Conservation (phyloP, 345 rosid genomes). For the Sonneratia caseolaris region DNA sequence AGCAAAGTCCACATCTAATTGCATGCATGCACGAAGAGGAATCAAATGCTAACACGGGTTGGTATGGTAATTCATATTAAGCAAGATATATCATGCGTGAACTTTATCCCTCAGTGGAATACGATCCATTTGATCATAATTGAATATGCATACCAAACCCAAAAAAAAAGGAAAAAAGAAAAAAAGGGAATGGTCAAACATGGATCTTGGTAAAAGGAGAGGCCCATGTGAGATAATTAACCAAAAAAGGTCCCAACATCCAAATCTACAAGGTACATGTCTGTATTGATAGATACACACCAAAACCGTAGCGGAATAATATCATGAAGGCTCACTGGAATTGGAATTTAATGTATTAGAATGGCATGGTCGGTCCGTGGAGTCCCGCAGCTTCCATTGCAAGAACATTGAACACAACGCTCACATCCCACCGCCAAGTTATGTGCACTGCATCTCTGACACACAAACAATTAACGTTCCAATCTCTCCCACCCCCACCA, state of each 20-base stretch:
- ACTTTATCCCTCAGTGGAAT: too few relatives aligned
- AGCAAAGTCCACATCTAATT: too few relatives aligned
- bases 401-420: conserved; percentile 19
- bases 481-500: conserved; percentile 11
- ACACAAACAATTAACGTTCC: conserved; percentile 29
- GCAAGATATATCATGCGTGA: too few relatives aligned
- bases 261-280: background rate
- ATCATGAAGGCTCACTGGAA: background rate
- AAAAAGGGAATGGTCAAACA: too few relatives aligned
- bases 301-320: background rate
- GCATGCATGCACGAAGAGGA: too few relatives aligned
- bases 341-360: background rate
- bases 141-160: too few relatives aligned
- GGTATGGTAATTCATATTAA: too few relatives aligned
- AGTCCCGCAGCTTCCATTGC: background rate
- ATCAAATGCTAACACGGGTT: too few relatives aligned
- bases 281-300: background rate
- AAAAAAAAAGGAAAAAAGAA: too few relatives aligned
- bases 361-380: background rate
- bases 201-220: too few relatives aligned
- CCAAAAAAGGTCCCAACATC: background rate
- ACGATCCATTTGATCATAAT: too few relatives aligned
- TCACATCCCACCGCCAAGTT: conserved; percentile 5
- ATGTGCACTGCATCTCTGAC: conserved; percentile 70
- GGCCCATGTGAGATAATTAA: background rate